A percentile compares a stretch with the other conserved stretches of the same genome.
Conservation (phyloP, 306 rosid genomes). For the Sicyos baderoa region DNA sequence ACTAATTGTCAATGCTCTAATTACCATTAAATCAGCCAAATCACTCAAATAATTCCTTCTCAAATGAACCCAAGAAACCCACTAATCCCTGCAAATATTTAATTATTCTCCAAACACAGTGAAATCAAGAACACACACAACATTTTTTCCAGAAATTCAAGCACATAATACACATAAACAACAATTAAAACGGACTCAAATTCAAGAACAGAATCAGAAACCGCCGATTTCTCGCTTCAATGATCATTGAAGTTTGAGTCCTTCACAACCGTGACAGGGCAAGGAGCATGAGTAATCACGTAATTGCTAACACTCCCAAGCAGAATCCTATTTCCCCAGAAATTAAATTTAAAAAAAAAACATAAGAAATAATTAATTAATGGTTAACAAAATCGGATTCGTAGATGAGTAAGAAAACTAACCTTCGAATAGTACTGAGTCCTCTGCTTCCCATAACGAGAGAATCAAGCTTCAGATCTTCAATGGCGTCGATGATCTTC, state of each 20-base stretch:
- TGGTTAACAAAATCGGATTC: not conserved
- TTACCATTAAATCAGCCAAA: not conserved
- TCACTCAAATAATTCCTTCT: not conserved
- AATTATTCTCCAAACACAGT: too few relatives aligned
- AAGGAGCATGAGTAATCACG: slow-evolving; percentile 50
- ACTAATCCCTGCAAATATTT: not conserved
- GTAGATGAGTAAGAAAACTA: not conserved
- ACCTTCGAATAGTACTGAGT: slow-evolving; percentile 60
- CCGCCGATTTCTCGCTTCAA: slow-evolving; percentile 8
- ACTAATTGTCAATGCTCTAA: not conserved
- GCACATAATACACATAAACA: not conserved
- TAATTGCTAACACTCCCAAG: slow-evolving; percentile 89
- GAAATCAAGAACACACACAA: not conserved
- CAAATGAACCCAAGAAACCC: not conserved
- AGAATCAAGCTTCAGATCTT: slow-evolving; percentile 69
- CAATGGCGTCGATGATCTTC: slow-evolving; percentile 62
- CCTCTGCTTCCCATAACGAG: slow-evolving; percentile 97
- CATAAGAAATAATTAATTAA: too few relatives aligned
- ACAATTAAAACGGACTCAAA: not conserved
- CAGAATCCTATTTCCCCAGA: slow-evolving; percentile 39
- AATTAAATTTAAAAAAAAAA: not conserved
- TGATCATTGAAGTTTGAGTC: slow-evolving; percentile 29
- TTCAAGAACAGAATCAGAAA: not conserved
- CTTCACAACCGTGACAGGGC: slow-evolving; percentile 78
- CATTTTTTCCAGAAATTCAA: not conserved